Evolutionary conservation across 768 basidiomycete species (phyloP), one percentile per base, ranked within the genome.

Genomic region (Coprinellus micaceus): DNA sequence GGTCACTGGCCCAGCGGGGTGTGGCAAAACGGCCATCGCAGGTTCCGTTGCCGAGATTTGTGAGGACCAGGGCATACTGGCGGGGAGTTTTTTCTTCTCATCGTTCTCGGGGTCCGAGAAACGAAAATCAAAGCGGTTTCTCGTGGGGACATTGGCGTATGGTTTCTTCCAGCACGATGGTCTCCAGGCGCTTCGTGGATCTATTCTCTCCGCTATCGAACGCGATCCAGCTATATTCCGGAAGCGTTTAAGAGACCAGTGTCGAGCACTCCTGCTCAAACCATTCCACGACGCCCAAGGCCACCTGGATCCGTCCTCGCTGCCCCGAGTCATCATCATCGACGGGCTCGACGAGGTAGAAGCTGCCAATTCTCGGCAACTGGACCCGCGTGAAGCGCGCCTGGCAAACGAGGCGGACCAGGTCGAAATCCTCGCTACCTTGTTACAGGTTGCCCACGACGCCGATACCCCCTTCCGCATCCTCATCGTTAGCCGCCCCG

Each of bases 31-130:
- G 1, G 55, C 55, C 24, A 56, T 60, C 19, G 51, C 43, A 24
- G 50, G 52, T 19, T 46, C 44, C 12, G 28, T 60, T 19, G 49
- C 59, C 13, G 52, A 56, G 21, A 22, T n/a, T 9, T 53, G 49
- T 41, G 17, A 47, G 13, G 49, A 26, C 19, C 28, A 47, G n/a
- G 49, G 45, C 19, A 21, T 37, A 1, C 52, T 60, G 2, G 50
- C 52, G 2, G 59, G 43, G 3, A 56, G 55, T 37, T 60, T 56
- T 33, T 57, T 60, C 51, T 60, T 60, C 50, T 60, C 52, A 2
- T 29, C 33, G 11, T 39, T 21, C 33, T 40, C 33, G 19, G 33
- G 17, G 5, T 28, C 33, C 6, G 29, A 22, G 7, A 39, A 41
- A 19, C 12, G 39, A 6, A 9, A 28, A 12, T 22, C 4, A 4